Evolutionary conservation across 2,329 filamentous ascomycete genomes (phyloP).

Genomic region (Neofusicoccum laricinum): DNA sequence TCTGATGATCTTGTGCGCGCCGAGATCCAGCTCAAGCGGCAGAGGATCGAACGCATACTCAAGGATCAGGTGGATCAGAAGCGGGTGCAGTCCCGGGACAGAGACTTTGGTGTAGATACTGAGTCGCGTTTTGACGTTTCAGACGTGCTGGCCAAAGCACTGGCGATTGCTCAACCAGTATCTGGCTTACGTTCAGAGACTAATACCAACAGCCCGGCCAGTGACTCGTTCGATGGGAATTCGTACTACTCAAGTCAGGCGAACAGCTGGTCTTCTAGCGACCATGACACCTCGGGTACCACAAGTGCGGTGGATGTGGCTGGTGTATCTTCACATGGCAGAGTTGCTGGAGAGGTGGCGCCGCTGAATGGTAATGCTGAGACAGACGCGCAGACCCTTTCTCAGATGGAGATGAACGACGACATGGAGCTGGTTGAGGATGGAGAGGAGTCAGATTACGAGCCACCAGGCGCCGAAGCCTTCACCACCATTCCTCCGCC

Average conservation of each 20-base stretch:
- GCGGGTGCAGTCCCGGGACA: constrained; percentile 47
- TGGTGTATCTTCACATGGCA: background rate
- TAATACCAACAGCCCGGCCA: constrained; percentile 63
- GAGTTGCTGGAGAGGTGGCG: background rate
- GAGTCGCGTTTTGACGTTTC: constrained; percentile 42
- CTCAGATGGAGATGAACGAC: constrained; percentile 22
- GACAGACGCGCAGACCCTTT: background rate
- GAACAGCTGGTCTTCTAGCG: constrained; percentile 68
- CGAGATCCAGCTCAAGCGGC: constrained; percentile 75
- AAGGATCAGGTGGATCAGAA: constrained; percentile 73
- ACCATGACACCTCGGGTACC: constrained; percentile 27
- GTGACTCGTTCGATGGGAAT: constrained; percentile 86
- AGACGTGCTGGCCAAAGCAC: constrained; percentile 53
- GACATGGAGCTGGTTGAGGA: constrained; percentile 35
- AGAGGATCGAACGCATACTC: constrained; percentile 74
- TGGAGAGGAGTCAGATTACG: constrained; percentile 42
- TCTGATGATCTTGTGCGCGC: constrained; percentile 80
- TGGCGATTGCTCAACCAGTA: constrained; percentile 69
- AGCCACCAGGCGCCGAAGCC: constrained; percentile 45
- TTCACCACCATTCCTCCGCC: constrained; percentile 19
- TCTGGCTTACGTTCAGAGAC: constrained; percentile 54
- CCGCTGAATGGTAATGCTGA: constrained; percentile 3
- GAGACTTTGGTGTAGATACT: constrained; percentile 49
- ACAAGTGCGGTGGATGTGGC: constrained; percentile 29
- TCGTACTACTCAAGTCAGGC: constrained; percentile 93